These are phyloP conservation scores for Diplocarpon mali DNA, from an alignment of 2,329 filamentous ascomycete genomes.

Conservation along the genomic window DNA sequence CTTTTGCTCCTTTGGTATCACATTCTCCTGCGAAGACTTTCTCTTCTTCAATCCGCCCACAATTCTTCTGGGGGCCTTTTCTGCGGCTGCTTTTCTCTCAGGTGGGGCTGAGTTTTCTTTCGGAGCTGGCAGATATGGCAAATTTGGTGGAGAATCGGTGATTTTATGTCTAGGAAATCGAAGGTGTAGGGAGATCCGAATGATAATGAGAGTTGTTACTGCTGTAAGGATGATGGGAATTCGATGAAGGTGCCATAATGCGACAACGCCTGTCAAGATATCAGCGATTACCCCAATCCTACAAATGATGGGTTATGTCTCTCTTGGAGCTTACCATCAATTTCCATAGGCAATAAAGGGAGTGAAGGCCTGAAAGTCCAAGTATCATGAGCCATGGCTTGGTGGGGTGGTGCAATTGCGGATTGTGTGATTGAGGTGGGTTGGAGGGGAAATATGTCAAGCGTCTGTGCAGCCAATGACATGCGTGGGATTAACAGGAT, in stretches of 20 bases:
- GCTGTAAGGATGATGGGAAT: constrained; percentile 33
- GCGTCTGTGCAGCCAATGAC: no score
- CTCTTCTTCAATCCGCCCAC: constrained; percentile 24
- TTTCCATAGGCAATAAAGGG: constrained; percentile 12
- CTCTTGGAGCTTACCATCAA: constrained; percentile 10
- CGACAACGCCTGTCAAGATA: constrained; percentile 18
- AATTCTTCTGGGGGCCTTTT: constrained; percentile 30
- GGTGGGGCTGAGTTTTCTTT: constrained; percentile 16
- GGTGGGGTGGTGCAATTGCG: background rate
- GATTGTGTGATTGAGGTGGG: background rate
- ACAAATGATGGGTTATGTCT: background rate
- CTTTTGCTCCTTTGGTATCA: constrained; percentile 29
- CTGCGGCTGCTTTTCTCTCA: constrained; percentile 18
- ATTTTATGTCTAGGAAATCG: constrained; percentile 25
- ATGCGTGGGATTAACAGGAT: no score
- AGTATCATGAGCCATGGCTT: constrained; percentile 12
- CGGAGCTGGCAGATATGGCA: constrained; percentile 13
- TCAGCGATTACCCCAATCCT: background rate
- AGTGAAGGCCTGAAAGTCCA: constrained; percentile 12
- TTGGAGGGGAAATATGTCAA: constrained; percentile 2
- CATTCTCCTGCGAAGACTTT: constrained; percentile 22
- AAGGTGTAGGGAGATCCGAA: constrained; percentile 26
- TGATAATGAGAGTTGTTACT: constrained; percentile 28
- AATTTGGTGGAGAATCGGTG: constrained; percentile 23
- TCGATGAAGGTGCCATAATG: constrained; percentile 36